Conservation (phyloP, 176 grass and related monocot species). For the Musa schizocarpa region DNA sequence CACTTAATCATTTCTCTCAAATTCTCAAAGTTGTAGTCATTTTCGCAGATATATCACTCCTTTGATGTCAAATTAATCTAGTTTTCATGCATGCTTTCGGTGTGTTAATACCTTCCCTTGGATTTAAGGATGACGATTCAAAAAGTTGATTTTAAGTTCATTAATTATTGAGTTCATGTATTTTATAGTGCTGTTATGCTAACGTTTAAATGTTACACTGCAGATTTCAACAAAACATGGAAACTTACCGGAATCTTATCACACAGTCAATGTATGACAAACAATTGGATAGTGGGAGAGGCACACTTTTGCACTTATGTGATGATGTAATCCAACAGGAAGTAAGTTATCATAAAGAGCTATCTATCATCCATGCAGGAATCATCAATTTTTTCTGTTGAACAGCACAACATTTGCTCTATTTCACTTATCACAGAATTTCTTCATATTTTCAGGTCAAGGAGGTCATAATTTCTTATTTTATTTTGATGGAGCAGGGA, state of each 20-base stretch:
- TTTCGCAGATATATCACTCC: too few relatives aligned
- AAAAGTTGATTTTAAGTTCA: not conserved
- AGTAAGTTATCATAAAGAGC: conserved; percentile 32
- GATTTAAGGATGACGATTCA: too few relatives aligned
- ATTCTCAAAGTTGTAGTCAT: too few relatives aligned
- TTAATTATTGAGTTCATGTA: not conserved
- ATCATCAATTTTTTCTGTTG: conserved; percentile 3
- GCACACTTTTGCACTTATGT: conserved; percentile 85
- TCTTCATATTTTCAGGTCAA: conserved; percentile 48
- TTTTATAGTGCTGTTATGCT: not conserved
- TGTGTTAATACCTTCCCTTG: too few relatives aligned
- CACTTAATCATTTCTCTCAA: too few relatives aligned
- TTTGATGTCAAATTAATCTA: too few relatives aligned
- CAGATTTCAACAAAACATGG: conserved; percentile 99
- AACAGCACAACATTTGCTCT: not conserved
- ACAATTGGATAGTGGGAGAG: conserved; percentile 93
- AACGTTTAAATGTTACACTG: conserved; percentile 2
- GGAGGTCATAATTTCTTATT: conserved; percentile 96
- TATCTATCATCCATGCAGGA: not conserved
- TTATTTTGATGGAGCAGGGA: conserved; percentile 98
- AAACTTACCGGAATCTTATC: conserved; percentile 85
- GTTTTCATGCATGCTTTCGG: too few relatives aligned
- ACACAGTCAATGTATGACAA: conserved; percentile 99
- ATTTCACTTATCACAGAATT: not conserved
- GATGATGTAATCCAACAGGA: conserved; percentile 99